These are phyloP conservation scores for Adansonia digitata DNA, from an alignment of 345 rosid genomes.

Conservation along the genomic window DNA sequence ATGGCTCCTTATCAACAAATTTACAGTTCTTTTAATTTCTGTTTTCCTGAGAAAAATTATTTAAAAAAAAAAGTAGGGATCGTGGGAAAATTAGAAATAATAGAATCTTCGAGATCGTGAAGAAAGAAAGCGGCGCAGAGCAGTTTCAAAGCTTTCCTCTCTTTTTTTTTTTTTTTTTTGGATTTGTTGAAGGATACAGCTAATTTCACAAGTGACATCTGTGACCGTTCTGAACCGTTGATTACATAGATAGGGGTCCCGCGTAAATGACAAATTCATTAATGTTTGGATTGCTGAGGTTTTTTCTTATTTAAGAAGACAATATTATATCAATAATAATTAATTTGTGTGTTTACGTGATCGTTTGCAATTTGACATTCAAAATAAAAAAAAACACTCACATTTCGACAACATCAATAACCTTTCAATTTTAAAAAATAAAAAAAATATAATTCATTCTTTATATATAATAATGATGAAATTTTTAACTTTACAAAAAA, in stretches of 20 bases:
- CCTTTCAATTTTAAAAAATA: no score
- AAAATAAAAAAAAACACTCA: no score
- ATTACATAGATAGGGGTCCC: background rate
- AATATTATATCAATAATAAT: no score
- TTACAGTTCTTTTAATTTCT: background rate
- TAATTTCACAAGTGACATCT: background rate
- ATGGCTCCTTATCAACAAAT: constrained; percentile 22
- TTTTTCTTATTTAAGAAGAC: no score
- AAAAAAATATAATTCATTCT: no score
- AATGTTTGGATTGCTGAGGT: background rate
- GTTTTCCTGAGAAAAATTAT: background rate
- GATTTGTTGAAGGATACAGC: background rate
- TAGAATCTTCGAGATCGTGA: background rate
- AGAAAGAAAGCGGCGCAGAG: background rate
- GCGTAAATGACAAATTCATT: no score
- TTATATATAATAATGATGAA: no score
- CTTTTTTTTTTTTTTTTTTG: background rate
- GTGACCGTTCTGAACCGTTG: constrained; percentile 4
- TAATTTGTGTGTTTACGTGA: no score
- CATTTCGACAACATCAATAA: no score
- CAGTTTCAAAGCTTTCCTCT: background rate
- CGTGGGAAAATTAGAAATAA: background rate
- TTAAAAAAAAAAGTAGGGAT: background rate
- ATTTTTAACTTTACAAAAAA: no score
- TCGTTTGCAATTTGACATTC: no score